Evolutionary conservation across 257 asterid genomes (phyloP), one percentile per base, ranked within the genome.

Genomic region (Hygrophila difformis): DNA sequence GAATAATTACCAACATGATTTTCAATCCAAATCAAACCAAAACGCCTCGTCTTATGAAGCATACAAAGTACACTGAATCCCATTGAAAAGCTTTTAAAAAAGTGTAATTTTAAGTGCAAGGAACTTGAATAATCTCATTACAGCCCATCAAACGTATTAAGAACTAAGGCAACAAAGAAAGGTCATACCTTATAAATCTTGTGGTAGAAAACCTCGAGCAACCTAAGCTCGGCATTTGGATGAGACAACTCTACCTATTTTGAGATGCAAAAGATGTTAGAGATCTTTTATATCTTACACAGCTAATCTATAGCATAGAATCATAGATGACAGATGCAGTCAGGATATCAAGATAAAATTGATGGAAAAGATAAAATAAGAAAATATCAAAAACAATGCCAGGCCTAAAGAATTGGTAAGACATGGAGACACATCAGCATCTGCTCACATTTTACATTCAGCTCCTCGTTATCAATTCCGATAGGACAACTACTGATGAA

Each of bases 131-230:
- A 22, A 31, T 36, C n/a, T 38, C 45, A 26, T 8, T n/a, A 55
- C 28, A 49, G 23, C 12, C 13, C 18, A 13, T 45, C 59, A 24
- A 20, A 49, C 33, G 44, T 18, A 65, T 50, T n/a, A 33, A 31
- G 44, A 56, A 56, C 8, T 2, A 81, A 35, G 9, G 45, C 46
- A 15, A 14, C 26, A n/a, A 61, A 39, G 13, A 31, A 21, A 54
- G 49, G 26, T 10, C 39, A 5, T 74, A 78, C 87, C 87, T 74
- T 74, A 66, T 78, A 78, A 38, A 78, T 78, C 60, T 74, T 78
- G 83, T 74, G 77, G 47, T 68, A 71, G 73, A 78, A 71, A 56
- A 78, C 80, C 64, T 74, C 83, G 34, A 78, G 83, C 73, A 78
- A 44, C 66, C 87, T 66, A 54, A 78, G 87, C 64, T 78, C 77